These are phyloP conservation scores for Podila horticola DNA, from an alignment of 192 early-diverging fungal genomes.

Conservation along the genomic window DNA sequence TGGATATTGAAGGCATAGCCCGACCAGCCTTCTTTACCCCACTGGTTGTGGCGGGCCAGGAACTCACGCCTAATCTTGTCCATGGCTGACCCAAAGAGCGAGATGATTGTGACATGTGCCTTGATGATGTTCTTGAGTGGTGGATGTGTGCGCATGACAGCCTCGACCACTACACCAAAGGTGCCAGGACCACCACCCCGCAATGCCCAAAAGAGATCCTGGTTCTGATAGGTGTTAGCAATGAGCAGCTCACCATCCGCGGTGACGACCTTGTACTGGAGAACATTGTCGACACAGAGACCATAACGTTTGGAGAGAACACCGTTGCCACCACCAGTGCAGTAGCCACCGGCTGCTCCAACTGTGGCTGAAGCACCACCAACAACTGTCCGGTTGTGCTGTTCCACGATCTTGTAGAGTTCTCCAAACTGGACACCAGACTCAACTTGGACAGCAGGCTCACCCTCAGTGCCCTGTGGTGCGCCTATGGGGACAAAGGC, in stretches of 20 bases:
- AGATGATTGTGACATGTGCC: neutral
- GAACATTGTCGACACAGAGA: constrained; percentile 59
- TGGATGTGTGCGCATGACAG: constrained; percentile 29
- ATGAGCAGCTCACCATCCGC: constrained; percentile 55
- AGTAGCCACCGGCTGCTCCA: constrained; percentile 56
- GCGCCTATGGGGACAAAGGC: constrained; percentile 39
- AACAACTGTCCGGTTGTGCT: constrained; percentile 43
- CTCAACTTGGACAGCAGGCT: constrained; percentile 45
- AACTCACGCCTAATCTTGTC: constrained; percentile 9
- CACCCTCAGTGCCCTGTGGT: neutral
- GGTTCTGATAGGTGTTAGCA: constrained; percentile 51
- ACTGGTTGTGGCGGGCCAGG: constrained; percentile 7
- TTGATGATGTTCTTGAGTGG: constrained; percentile 14
- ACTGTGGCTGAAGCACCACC: constrained; percentile 44
- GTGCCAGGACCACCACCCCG: constrained; percentile 64
- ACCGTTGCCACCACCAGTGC: constrained; percentile 61
- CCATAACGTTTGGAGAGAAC: constrained; percentile 56
- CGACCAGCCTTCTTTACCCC: constrained; percentile 32
- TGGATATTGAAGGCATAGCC: constrained; percentile 7
- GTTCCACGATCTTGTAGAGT: constrained; percentile 29
- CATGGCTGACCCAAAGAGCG: neutral
- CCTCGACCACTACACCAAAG: constrained; percentile 49
- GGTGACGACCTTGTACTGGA: constrained; percentile 62
- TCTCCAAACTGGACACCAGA: constrained; percentile 56
- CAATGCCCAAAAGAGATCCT: constrained; percentile 70